Conservation (phyloP, 805 yeast genomes). For the Kodamaea jinghongensis region DNA sequence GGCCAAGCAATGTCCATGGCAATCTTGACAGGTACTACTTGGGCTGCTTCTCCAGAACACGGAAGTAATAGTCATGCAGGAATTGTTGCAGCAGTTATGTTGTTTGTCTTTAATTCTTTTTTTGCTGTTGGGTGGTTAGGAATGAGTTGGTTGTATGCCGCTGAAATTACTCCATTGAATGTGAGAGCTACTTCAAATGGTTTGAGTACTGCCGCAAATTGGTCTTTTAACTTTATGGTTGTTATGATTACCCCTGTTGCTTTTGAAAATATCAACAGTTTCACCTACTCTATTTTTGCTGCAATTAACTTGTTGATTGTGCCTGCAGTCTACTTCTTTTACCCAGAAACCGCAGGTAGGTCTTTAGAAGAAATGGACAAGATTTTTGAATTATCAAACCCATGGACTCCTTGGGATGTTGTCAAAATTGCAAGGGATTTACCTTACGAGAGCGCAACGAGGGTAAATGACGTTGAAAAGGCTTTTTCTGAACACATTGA, state of each 20-base stretch:
- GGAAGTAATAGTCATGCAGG: conserved; percentile 29
- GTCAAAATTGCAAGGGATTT: conserved; percentile 26
- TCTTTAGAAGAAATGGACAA: conserved; percentile 69
- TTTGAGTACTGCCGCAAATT: conserved; percentile 56
- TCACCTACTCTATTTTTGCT: conserved; percentile 70
- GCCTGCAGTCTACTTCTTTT: conserved; percentile 46
- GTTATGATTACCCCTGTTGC: conserved; percentile 62
- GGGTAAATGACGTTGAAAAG: no score
- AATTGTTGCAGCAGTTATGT: conserved; percentile 68
- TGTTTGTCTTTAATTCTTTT: conserved; percentile 40
- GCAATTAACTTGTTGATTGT: conserved; percentile 40
- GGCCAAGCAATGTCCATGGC: conserved; percentile 49
- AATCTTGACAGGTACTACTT: conserved; percentile 48
- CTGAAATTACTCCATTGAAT: conserved; percentile 56
- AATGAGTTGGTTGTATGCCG: conserved; percentile 62
- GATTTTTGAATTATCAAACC: conserved; percentile 27
- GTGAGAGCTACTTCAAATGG: conserved; percentile 55
- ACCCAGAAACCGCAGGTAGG: conserved; percentile 78
- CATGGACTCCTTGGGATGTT: conserved; percentile 29
- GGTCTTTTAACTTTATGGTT: conserved; percentile 57
- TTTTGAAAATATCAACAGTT: conserved; percentile 50
- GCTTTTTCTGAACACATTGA: no score
- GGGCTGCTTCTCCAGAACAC: conserved; percentile 21
- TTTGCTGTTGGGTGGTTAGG: conserved; percentile 55
- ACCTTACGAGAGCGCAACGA: conserved; percentile 13